These are phyloP conservation scores for Vitis hybrid DNA, from an alignment of 177 flowering plant genomes.

Conservation along the genomic window DNA sequence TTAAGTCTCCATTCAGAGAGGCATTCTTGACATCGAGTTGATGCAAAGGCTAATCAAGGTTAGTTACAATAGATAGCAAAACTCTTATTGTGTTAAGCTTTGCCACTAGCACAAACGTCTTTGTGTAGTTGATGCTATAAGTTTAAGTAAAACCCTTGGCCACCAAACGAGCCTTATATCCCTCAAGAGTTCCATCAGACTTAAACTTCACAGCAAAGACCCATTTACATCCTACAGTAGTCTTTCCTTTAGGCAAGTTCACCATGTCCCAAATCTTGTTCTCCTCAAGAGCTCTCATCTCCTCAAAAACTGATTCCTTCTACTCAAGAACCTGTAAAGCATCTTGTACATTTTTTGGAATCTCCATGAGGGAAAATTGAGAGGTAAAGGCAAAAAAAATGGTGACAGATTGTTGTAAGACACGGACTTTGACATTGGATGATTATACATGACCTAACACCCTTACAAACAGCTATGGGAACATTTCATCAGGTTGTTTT, in stretches of 20 bases:
- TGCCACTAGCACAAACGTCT: background rate
- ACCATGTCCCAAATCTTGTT: too few relatives aligned
- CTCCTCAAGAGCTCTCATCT: too few relatives aligned
- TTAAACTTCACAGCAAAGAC: too few relatives aligned
- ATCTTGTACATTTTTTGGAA: background rate
- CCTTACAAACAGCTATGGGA: too few relatives aligned
- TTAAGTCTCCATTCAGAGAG: too few relatives aligned
- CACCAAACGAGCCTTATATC: background rate
- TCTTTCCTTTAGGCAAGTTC: too few relatives aligned
- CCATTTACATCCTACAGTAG: too few relatives aligned
- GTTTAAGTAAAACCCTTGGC: background rate
- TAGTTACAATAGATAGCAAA: background rate
- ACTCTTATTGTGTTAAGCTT: background rate
- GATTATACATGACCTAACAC: too few relatives aligned
- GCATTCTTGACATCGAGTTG: background rate
- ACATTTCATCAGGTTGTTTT: too few relatives aligned
- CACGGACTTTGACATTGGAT: too few relatives aligned
- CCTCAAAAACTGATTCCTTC: background rate
- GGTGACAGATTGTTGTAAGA: background rate
- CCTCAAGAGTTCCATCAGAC: too few relatives aligned
- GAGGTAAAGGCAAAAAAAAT: background rate
- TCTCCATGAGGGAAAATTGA: background rate
- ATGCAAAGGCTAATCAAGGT: background rate
- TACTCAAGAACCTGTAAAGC: background rate
- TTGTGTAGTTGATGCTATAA: background rate